A percentile compares a stretch with the other conserved stretches of the same genome.
phyloP scores from a whole-genome alignment of 1,139 yeast genomes.

The Blastobotrys elegans region DNA sequence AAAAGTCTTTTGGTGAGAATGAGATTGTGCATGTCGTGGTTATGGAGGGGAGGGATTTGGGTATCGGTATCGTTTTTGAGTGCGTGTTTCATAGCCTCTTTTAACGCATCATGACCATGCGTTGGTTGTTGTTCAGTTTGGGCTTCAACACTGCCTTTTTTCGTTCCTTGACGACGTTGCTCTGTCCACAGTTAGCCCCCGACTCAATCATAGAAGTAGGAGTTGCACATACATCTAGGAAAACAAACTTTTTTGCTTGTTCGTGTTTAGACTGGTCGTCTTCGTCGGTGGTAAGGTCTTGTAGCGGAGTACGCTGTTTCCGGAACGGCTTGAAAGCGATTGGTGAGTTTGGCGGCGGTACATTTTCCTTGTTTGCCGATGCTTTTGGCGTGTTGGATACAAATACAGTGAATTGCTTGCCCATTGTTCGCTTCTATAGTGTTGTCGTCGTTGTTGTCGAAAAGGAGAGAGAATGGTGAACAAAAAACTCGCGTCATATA shows the following conservation, averaged over 20 bases:
- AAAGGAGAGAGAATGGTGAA: neutral
- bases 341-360: slow-evolving; percentile 15
- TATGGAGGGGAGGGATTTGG: no score
- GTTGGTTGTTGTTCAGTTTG: slow-evolving; percentile 4
- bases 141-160: slow-evolving; percentile 1
- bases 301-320: slow-evolving; percentile 8
- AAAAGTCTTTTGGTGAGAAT: no score
- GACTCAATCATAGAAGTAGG: no score
- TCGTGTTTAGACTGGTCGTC: neutral
- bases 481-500: no score
- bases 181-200: no score
- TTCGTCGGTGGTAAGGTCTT: neutral
- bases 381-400: slow-evolving; percentile 5
- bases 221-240: slow-evolving; percentile 14
- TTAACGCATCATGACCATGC: slow-evolving; percentile 24
- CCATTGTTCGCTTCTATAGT: slow-evolving; percentile 9
- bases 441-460: neutral
- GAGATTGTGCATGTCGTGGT: no score
- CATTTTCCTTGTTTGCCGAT: slow-evolving; percentile 9
- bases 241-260: slow-evolving; percentile 11
- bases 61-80: no score
- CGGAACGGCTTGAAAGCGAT: slow-evolving; percentile 1
- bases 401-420: slow-evolving; percentile 13
- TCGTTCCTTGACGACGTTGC: slow-evolving; percentile 9
- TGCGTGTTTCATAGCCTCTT: no score